Percentiles rank a stretch among this genome's conserved stretches.
phyloP scores from a whole-genome alignment of 495 filamentous ascomycete genomes.

The Penicillium coprophilum region DNA sequence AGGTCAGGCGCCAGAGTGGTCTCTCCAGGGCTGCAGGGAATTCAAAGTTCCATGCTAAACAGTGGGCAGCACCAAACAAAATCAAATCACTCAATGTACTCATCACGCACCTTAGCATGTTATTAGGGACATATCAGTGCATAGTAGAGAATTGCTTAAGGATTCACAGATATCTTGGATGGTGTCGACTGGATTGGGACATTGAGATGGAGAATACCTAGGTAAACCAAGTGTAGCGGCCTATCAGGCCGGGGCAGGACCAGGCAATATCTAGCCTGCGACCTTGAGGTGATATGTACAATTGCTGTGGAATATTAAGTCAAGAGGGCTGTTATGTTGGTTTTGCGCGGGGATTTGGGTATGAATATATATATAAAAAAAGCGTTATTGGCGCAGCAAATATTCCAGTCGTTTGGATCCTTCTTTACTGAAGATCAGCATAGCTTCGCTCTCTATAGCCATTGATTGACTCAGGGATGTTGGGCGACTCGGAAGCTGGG shows the following conservation, averaged over 20 bases:
- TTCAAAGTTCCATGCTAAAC: slow-evolving; percentile 4
- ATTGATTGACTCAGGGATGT: not conserved
- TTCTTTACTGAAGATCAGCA: not conserved
- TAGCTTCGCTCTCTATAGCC: not conserved
- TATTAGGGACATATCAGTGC: not conserved
- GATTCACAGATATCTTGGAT: not conserved
- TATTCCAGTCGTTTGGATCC: not conserved
- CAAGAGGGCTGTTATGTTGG: not conserved
- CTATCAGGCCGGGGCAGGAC: slow-evolving; percentile 1
- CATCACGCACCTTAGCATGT: not conserved
- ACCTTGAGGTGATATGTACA: not conserved
- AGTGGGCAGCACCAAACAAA: slow-evolving; percentile 1
- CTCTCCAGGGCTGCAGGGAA: slow-evolving; percentile 2
- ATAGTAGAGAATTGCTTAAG: not conserved
- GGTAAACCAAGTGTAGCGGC: slow-evolving; percentile 8
- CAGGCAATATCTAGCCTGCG: not conserved
- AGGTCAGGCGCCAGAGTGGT: slow-evolving; percentile 1
- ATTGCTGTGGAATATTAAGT: not conserved
- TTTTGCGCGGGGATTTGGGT: not conserved
- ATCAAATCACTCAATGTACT: not conserved
- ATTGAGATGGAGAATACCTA: slow-evolving; percentile 1
- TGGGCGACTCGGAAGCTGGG: not conserved
- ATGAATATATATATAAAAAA: not conserved
- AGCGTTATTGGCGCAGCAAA: not conserved
- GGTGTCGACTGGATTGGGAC: slow-evolving; percentile 2